Evolutionary conservation across 139 green algal genomes (phyloP), one percentile per base, ranked within the genome.

Genomic region (Picochlorum sp.): DNA sequence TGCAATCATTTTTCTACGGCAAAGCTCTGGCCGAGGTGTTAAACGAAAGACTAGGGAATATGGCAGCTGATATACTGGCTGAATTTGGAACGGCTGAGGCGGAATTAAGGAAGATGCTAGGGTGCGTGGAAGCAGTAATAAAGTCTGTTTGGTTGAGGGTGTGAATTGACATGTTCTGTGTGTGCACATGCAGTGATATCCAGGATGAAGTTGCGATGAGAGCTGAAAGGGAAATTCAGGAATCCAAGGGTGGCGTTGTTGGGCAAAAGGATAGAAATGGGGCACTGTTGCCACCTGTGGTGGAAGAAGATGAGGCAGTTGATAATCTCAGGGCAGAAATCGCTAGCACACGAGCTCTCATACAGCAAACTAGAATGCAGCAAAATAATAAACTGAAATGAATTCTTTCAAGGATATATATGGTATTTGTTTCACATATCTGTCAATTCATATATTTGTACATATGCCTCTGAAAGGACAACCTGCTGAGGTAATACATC

Each of bases 401-500:
- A 20, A n/a, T 24, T 18, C 1, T 11, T 55, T 16, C 2, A 6
- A 20, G 5, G n/a, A 9, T 52, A 74, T 52, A 74, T 14, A 20
- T 62, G n/a, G n/a, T 62, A 56, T 62, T 45, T 38, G 38, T 66
- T 60, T 44, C 76, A 60, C 71, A 41, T 41, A 41, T 41, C 34
- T 41, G 34, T 41, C 34, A 41, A 41, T 41, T 41, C 34, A 45
- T 87, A 91, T 20, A 93, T 65, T 74, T 97, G 91, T 64, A 97
- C 75, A 81, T 95, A 97, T 3, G 87, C 78, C 67, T 98, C 92
- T 3, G 79, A 89, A 3, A 98, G 81, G 5, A 80, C 88, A 49
- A 98, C 90, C 79, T 95, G 90, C 74, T 99, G 91, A 6, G 92
- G 91, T 73, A 98, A 73, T 41, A 95, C 90, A 67, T 98, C 94